A percentile compares a stretch with the other conserved stretches of the same genome.
These are phyloP conservation scores for Eutrema yunnanense DNA, from an alignment of 345 rosid genomes.

Conservation along the genomic window DNA sequence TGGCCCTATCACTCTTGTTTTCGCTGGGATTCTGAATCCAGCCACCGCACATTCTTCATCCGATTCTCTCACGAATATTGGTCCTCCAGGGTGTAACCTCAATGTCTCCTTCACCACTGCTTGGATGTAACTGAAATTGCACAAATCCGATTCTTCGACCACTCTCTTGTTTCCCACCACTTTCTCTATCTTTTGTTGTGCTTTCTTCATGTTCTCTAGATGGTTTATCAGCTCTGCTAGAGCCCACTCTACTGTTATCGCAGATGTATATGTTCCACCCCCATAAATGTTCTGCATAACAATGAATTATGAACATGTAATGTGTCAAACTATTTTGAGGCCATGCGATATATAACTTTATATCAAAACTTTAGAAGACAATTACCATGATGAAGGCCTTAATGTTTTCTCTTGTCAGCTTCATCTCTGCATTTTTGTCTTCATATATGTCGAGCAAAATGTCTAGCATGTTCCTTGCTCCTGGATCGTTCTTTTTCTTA, in stretches of 20 bases:
- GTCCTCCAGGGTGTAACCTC: constrained; percentile 71
- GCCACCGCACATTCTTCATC: constrained; percentile 36
- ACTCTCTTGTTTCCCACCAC: constrained; percentile 48
- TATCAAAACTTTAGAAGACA: background rate
- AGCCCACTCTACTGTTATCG: constrained; percentile 62
- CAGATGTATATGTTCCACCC: constrained; percentile 68
- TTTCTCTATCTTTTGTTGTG: constrained; percentile 43
- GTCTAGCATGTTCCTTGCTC: constrained; percentile 48
- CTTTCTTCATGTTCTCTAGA: constrained; percentile 56
- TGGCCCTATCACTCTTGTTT: constrained; percentile 33
- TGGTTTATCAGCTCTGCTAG: constrained; percentile 64
- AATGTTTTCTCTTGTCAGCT: constrained; percentile 58
- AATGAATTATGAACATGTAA: background rate
- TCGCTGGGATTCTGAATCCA: constrained; percentile 42
- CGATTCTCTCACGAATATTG: constrained; percentile 44
- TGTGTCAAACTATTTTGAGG: background rate
- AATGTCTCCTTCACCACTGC: constrained; percentile 59
- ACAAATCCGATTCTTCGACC: constrained; percentile 53
- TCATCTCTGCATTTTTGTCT: constrained; percentile 56
- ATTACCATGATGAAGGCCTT: constrained; percentile 74
- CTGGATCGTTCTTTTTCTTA: constrained; percentile 20
- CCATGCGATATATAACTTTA: too few relatives aligned
- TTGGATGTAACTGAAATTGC: constrained; percentile 52
- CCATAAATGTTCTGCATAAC: constrained; percentile 51
- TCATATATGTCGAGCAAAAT: constrained; percentile 56